phyloP scores from a whole-genome alignment of 169 alveolate genomes.

The Theileria parva region DNA sequence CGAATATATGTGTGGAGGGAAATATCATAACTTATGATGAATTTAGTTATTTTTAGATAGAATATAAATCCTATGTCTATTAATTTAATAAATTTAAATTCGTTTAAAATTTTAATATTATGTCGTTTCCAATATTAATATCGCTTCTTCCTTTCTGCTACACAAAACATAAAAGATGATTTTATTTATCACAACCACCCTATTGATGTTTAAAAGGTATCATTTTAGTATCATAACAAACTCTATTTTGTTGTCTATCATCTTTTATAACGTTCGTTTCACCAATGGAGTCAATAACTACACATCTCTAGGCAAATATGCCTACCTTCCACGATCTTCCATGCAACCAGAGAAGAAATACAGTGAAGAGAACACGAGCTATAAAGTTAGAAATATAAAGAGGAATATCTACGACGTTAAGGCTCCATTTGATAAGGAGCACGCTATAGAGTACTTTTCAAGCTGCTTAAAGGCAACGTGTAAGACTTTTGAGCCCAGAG shows the following conservation, averaged over 20 bases:
- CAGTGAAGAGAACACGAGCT: constrained; percentile 50
- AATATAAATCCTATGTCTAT: background rate
- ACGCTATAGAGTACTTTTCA: constrained; percentile 50
- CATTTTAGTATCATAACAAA: background rate
- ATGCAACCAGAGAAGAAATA: constrained; percentile 63
- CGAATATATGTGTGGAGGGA: background rate
- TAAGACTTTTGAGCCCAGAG: constrained; percentile 49
- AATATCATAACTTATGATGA: background rate
- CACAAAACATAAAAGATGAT: constrained; percentile 11
- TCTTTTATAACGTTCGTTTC: background rate
- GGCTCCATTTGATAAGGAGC: constrained; percentile 52
- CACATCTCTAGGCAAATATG: background rate
- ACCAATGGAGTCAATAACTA: background rate
- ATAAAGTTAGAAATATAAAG: constrained; percentile 47
- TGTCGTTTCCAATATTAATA: background rate
- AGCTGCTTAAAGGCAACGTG: constrained; percentile 38
- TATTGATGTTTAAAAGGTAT: background rate
- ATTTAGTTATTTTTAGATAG: background rate
- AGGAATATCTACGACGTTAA: constrained; percentile 52
- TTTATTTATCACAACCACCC: background rate
- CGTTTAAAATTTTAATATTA: background rate
- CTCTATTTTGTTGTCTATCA: background rate
- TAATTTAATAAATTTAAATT: background rate
- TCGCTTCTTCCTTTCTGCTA: background rate
- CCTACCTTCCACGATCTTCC: constrained; percentile 44